Conservation (phyloP, 2,329 filamentous ascomycete genomes). For the Sclerotinia borealis region DNA sequence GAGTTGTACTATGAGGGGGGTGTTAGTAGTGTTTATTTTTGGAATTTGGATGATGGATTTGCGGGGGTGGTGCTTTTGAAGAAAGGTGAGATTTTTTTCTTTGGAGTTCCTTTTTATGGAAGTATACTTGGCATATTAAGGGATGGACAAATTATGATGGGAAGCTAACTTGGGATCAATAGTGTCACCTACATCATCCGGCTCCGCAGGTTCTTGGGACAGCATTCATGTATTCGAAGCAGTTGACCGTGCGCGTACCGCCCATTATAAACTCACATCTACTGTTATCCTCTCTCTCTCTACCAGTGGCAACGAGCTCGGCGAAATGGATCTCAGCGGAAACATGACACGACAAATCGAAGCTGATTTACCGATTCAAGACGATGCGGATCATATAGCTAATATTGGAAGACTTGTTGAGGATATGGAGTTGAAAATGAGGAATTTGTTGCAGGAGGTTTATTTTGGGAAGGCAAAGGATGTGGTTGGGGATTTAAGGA, state of each 20-base stretch:
- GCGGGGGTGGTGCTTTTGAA: slow-evolving; percentile 93
- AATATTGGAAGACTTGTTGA: slow-evolving; percentile 93
- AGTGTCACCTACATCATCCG: slow-evolving; percentile 62
- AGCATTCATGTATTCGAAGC: slow-evolving; percentile 98
- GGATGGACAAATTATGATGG: neutral
- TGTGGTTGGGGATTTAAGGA: slow-evolving; percentile 90
- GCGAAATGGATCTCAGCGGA: slow-evolving; percentile 85
- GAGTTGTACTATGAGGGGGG: slow-evolving; percentile 97
- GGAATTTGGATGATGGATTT: slow-evolving; percentile 97
- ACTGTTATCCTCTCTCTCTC: slow-evolving; percentile 91
- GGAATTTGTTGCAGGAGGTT: slow-evolving; percentile 94
- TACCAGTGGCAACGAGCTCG: slow-evolving; percentile 59
- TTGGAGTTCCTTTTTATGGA: neutral
- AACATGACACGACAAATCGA: slow-evolving; percentile 98
- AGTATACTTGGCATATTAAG: neutral
- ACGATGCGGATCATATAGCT: slow-evolving; percentile 87
- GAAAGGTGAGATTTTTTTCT: slow-evolving; percentile 58
- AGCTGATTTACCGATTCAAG: slow-evolving; percentile 81
- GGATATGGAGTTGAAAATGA: slow-evolving; percentile 99
- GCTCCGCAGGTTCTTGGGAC: slow-evolving; percentile 83
- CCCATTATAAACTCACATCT: slow-evolving; percentile 95
- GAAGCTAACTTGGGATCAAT: slow-evolving; percentile 13
- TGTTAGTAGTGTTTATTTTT: slow-evolving; percentile 93
- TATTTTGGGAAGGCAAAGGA: slow-evolving; percentile 99
- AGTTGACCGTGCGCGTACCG: slow-evolving; percentile 81